Evolutionary conservation across 345 rosid genomes (phyloP), one percentile per base, ranked within the genome.

Genomic region (Rhizophora apiculata): DNA sequence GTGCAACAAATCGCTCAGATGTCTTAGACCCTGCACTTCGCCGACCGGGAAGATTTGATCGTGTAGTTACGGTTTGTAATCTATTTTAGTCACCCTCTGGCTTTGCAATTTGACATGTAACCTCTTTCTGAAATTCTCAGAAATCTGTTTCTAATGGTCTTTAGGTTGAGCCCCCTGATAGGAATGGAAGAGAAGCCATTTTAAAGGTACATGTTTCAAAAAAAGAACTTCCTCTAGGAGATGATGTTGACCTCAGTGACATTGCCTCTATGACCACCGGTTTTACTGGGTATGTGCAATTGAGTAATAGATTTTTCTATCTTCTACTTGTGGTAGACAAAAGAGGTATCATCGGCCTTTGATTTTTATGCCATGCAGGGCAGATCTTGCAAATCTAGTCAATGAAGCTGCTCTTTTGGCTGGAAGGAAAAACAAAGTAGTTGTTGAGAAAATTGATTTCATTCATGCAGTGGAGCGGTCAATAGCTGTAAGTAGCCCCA

Each of bases 21-120:
- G 97, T 96, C 73, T 82, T 96, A 74, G 98, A 96, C 69, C 95
- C 98, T 43, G 97, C 98, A 31, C 91, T 96, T 72, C 85, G 95
- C 52, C 91, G 98, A 30, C 98, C 98, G 2, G 99, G 98, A 79
- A 90, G 99, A 90, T 96, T 96, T 74, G 98, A 96, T 82, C 98
- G 97, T 36, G 87, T 92, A 66, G 98, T 96, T 70, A 86, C 77
- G 87, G 99, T 96, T 68, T 57, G 93, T 82, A 63, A 57, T 61
- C 43, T 64, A 67, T 57, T 71, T 75, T 76, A 65, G 21, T 62
- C 16, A 59, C 39, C 68, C 71, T 48, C 58, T 34, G 57, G 70
- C 60, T 49, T 61, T 31, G 68, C 63, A 31, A 69, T 27, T 26
- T 69, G 39, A 11, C 43, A 24, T 4, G 19, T 21, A 54, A 74